A percentile compares a stretch with the other conserved stretches of the same genome.
These are phyloP conservation scores for Byssoonygena ceratinophila DNA, from an alignment of 2,329 filamentous ascomycete genomes.

Conservation along the genomic window DNA sequence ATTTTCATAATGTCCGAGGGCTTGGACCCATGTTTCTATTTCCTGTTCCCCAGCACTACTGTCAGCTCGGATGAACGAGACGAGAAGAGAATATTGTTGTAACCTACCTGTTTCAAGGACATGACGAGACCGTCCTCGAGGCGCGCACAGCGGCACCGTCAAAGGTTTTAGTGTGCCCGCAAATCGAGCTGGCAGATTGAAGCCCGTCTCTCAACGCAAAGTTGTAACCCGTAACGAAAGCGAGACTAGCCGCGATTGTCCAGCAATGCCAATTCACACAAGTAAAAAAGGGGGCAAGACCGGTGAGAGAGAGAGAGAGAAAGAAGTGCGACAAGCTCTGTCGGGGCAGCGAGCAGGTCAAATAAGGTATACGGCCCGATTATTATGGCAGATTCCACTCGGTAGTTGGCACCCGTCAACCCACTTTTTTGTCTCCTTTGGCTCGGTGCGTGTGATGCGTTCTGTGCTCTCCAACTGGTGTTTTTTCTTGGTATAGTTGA, in stretches of 20 bases:
- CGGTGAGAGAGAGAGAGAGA: background rate
- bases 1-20: conserved; percentile 85
- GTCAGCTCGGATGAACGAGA: background rate
- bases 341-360: background rate
- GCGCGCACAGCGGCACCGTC: conserved; percentile 7
- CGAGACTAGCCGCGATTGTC: background rate
- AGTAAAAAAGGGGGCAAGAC: background rate
- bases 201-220: background rate
- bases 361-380: background rate
- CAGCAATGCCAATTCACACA: background rate
- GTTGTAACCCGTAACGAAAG: background rate
- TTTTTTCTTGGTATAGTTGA: background rate
- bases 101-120: conserved; percentile 21
- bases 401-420: conserved; percentile 1
- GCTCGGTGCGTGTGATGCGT: conserved; percentile 5
- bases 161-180: background rate
- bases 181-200: conserved; percentile 1
- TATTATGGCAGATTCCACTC: background rate
- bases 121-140: conserved; percentile 11
- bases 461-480: conserved; percentile 2
- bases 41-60: conserved; percentile 49
- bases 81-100: background rate
- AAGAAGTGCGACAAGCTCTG: background rate
- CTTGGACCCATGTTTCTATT: conserved; percentile 97
- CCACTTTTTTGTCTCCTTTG: conserved; percentile 1